Evolutionary conservation across 75 land plant species (phyloP), one percentile per base, ranked within the genome.

Genomic region (Adiantum capillusveneris): DNA sequence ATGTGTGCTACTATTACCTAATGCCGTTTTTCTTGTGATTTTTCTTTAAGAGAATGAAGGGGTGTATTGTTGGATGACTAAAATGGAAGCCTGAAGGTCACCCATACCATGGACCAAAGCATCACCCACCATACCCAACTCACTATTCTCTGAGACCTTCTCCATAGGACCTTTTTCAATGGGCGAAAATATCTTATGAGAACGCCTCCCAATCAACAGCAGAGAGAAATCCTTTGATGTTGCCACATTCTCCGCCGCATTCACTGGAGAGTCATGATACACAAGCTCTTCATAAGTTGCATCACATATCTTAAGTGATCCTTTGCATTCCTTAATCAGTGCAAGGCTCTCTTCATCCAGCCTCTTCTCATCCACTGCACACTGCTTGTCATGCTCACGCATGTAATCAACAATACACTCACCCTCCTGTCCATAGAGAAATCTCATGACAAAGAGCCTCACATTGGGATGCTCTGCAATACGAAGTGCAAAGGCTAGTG

Each of bases 311-410:
- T 55, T 27, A 9, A 22, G 29, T 17, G 57, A 17, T n/a, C 41
- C 17, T 36, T 31, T 46, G 50, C 5, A 14, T 46, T 30, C n/a
- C 60, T 58, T 36, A 18, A 18, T 11, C n/a, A 17, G n/a, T 0
- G 77, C 71, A 25, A 84, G 42, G 12, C 63, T 11, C 2, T 74
- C 74, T 12, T 69, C 80, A 36, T 84, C 84, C 11, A 84, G 54
- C 57, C 62, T 71, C 68, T 66, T 74, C 57, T 77, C 81, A 13
- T 57, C 53, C 52, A 44, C 63, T 9, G 63, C 18, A 21, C 72
- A 67, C n/a, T 49, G 3, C 24, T 20, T 6, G 20, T 31, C 34
- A 21, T 2, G 17, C 0, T 27, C 52, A 26, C 17, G 11, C 9
- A 27, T 37, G 0, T 34, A 29, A 14, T 11, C 37, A 1, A 46